Evolutionary conservation across 306 rosid genomes (phyloP).

Genomic region (Gynostemma pentaphyllum): DNA sequence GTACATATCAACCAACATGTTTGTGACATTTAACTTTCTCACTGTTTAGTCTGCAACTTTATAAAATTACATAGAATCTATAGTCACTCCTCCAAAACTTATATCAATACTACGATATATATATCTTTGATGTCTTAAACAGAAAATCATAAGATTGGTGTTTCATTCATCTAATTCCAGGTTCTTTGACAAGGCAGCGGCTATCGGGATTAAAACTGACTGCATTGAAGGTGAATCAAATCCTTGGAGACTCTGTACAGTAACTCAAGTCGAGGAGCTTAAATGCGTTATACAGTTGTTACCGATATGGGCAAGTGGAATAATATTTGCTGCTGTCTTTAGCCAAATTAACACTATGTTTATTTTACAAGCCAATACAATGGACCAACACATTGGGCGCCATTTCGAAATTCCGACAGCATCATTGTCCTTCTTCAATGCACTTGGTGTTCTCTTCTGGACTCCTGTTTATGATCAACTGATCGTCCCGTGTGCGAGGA

Average conservation of each 20-base stretch:
- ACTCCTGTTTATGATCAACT: slow-evolving; percentile 37
- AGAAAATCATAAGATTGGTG: no score
- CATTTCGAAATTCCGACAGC: slow-evolving; percentile 60
- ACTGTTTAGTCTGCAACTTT: no score
- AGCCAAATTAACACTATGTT: slow-evolving; percentile 76
- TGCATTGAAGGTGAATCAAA: slow-evolving; percentile 13
- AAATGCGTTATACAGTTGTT: slow-evolving; percentile 43
- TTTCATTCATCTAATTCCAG: slow-evolving; percentile 19
- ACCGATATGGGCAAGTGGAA: slow-evolving; percentile 65
- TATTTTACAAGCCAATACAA: slow-evolving; percentile 64
- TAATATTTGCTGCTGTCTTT: slow-evolving; percentile 51
- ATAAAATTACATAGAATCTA: no score
- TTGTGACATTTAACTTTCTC: no score
- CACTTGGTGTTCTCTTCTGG: slow-evolving; percentile 62
- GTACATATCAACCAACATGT: not conserved
- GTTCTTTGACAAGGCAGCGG: slow-evolving; percentile 64
- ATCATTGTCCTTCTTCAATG: slow-evolving; percentile 58
- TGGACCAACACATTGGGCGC: slow-evolving; percentile 62
- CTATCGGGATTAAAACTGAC: slow-evolving; percentile 31
- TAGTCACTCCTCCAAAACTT: no score
- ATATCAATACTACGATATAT: no score
- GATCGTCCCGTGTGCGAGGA: slow-evolving; percentile 48
- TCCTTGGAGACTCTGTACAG: slow-evolving; percentile 67
- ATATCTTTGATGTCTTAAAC: no score
- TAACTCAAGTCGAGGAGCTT: slow-evolving; percentile 70